A percentile compares a stretch with the other conserved stretches of the same genome.
Conservation (phyloP, 768 basidiomycete genomes). For the Suillus bovinus region DNA sequence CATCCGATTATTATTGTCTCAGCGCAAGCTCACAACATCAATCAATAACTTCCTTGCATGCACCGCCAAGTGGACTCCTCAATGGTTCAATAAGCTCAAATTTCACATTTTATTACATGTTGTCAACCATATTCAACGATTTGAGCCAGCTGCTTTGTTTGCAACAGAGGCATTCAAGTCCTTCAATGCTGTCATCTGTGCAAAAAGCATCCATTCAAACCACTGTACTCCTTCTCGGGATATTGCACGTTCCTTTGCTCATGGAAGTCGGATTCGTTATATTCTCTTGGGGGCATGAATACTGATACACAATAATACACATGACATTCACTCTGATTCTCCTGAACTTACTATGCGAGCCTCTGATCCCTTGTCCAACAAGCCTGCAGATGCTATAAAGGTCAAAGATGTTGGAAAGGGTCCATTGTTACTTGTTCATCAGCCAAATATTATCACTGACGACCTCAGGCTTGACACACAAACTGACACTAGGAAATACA, state of each 20-base stretch:
- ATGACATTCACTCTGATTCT: constrained; percentile 4
- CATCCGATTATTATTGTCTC: neutral
- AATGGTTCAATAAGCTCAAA: constrained; percentile 46
- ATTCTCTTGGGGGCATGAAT: constrained; percentile 22
- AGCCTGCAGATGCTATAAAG: neutral
- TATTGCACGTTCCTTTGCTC: constrained; percentile 28
- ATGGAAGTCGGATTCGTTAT: constrained; percentile 27
- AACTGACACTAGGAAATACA: neutral
- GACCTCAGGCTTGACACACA: neutral
- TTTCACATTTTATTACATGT: constrained; percentile 44
- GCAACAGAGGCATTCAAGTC: constrained; percentile 46
- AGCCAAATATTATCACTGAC: constrained; percentile 4
- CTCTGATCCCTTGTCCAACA: neutral
- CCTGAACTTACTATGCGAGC: neutral
- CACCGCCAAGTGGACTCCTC: constrained; percentile 28
- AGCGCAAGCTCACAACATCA: constrained; percentile 25
- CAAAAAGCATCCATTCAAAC: constrained; percentile 36
- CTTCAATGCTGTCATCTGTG: constrained; percentile 38
- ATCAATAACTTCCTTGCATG: constrained; percentile 39
- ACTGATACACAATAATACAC: neutral
- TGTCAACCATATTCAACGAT: constrained; percentile 35
- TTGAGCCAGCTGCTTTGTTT: constrained; percentile 45
- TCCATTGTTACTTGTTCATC: neutral
- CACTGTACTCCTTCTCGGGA: constrained; percentile 34
- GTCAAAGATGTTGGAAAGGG: neutral